Base-by-base conservation (phyloP, 1,284 basidiomycete species). In the Wolfiporia cocos region DNA sequence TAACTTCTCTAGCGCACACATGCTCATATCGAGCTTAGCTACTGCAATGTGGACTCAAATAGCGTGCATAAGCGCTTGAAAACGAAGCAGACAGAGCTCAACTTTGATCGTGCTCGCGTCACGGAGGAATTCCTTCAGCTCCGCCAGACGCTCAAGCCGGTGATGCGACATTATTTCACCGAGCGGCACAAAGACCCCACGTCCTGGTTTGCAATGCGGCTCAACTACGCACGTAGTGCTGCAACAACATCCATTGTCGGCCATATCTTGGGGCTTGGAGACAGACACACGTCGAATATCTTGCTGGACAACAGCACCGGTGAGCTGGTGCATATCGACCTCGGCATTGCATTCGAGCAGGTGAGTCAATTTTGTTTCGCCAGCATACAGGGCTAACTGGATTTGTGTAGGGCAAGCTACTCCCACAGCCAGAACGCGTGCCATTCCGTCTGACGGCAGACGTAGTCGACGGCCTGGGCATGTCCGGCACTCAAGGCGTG, bases 311-410 rank as follows among this genome's bases (percentile, higher is more conserved):
- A 79, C 44, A 64, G 64, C 26, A 84, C 78, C 10, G 95, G 95
- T 18, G 92, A 98, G 61, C 73, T 95, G 38, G 87, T 99, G 30
- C 82, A 97, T 60, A 99, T 99, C 41, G 95, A 99, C 64, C 75
- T 99, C 23, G 95, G 95, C 2, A 91, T 98, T 42, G 92, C 93
- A 0, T 99, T 99, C 62, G 96, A 97, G 52, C 91, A 92, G 69
- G 91, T 88, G 46, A 54, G 74, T 53, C 3, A 4, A 7, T 5
- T n/a, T n/a, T n/a, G n/a, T n/a, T 2, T 15, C 21, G n/a, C 2
- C 12, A 22, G 26, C 20, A 24, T 21, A 11, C 14, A n/a, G 29
- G 14, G 28, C 20, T 19, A 20, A 28, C 20, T 34, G 6, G 18
- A 20, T 5, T 3, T 2, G 7, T 10, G 31, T 23, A 94, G 89